Conservation (phyloP, 306 rosid species). For the Elaeagnus macrophylla region DNA sequence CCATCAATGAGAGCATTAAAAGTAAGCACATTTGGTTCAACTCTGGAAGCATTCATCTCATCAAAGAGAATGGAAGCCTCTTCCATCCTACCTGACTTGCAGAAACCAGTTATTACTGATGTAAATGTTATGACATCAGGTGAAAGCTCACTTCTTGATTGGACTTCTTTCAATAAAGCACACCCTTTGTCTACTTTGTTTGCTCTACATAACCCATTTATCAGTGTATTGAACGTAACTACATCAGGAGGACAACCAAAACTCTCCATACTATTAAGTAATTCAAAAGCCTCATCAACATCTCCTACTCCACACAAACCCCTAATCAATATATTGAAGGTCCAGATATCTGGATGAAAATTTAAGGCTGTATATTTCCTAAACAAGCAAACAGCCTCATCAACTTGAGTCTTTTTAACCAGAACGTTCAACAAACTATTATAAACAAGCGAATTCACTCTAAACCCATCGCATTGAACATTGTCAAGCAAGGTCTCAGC, state of each 20-base stretch:
- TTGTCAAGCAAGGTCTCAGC: constrained; percentile 49
- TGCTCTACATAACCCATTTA: constrained; percentile 62
- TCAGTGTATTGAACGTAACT: constrained; percentile 60
- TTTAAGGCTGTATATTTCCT: constrained; percentile 42
- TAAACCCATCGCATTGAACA: constrained; percentile 27
- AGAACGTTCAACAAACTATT: constrained; percentile 52
- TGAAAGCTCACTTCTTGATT: constrained; percentile 23
- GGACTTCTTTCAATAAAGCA: constrained; percentile 38
- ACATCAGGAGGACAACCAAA: constrained; percentile 63
- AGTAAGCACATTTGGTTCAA: constrained; percentile 47
- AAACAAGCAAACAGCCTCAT: constrained; percentile 52
- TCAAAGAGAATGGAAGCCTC: constrained; percentile 48
- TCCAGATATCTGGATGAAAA: constrained; percentile 38
- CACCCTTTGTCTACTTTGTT: constrained; percentile 48
- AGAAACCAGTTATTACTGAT: constrained; percentile 58
- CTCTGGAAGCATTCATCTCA: constrained; percentile 46
- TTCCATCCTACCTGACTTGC: constrained; percentile 53
- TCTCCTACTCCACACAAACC: constrained; percentile 53
- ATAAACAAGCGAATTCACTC: constrained; percentile 39
- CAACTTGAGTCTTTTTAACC: constrained; percentile 40
- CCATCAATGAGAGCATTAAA: constrained; percentile 68
- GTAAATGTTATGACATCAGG: constrained; percentile 65
- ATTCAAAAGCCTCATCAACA: constrained; percentile 45
- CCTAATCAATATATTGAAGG: constrained; percentile 64
- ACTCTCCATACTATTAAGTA: constrained; percentile 48